Conservation (phyloP, 1,284 basidiomycete species). For the Lentinula novae-zelandiae region DNA sequence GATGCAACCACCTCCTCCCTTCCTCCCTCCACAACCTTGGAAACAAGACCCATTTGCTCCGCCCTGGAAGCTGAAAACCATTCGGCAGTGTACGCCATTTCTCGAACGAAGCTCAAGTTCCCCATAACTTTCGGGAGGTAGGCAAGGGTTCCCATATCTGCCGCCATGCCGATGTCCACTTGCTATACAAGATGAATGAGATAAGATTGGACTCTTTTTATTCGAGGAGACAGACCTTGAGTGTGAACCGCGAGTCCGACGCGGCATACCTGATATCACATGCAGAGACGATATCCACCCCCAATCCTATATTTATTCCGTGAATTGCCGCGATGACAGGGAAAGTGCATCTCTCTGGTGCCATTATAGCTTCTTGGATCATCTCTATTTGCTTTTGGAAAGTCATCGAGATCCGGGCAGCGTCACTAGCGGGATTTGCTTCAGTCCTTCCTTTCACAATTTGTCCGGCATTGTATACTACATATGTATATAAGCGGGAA, state of each 20-base stretch:
- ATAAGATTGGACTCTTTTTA: background rate
- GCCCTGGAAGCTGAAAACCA: slow-evolving; percentile 74
- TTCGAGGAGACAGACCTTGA: slow-evolving; percentile 53
- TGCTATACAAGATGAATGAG: slow-evolving; percentile 47
- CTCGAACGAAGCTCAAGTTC: slow-evolving; percentile 76
- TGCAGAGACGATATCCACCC: slow-evolving; percentile 71
- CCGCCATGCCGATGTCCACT: slow-evolving; percentile 86
- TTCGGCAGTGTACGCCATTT: slow-evolving; percentile 79
- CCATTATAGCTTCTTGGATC: slow-evolving; percentile 73
- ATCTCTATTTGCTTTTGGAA: slow-evolving; percentile 50
- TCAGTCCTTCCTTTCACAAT: slow-evolving; percentile 29
- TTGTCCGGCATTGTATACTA: slow-evolving; percentile 17
- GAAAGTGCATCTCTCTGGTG: slow-evolving; percentile 69
- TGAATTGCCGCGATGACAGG: slow-evolving; percentile 87
- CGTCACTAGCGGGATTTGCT: slow-evolving; percentile 32
- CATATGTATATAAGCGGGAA: background rate
- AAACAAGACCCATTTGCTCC: slow-evolving; percentile 72
- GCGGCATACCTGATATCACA: slow-evolving; percentile 83
- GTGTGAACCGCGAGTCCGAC: slow-evolving; percentile 61
- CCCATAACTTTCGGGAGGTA: slow-evolving; percentile 76
- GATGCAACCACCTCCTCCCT: slow-evolving; percentile 52
- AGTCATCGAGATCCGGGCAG: slow-evolving; percentile 51
- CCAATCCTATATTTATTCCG: slow-evolving; percentile 75
- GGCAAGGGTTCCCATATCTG: slow-evolving; percentile 89
- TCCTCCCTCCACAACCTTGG: slow-evolving; percentile 68